Conservation (phyloP, 257 asterid genomes). For the Ajuga chamaepitys region DNA sequence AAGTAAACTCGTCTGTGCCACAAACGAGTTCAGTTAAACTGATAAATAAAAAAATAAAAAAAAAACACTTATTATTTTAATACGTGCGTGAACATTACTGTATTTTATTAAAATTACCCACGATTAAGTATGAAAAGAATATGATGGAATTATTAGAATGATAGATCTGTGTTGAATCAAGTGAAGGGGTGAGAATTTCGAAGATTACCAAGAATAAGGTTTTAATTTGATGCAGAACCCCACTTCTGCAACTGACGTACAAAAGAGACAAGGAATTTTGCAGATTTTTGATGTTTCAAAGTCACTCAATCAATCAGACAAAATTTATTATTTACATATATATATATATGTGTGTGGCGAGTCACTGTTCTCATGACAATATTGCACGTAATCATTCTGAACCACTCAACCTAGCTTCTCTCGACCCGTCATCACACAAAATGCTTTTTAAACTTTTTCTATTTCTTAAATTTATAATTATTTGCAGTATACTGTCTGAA, state of each 20-base stretch:
- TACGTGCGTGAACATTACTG: too few relatives aligned
- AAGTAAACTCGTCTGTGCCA: too few relatives aligned
- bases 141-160: too few relatives aligned
- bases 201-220: background rate
- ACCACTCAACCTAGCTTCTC: slow-evolving; percentile 21
- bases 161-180: background rate
- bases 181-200: background rate
- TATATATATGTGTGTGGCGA: background rate
- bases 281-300: slow-evolving; percentile 28
- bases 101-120: too few relatives aligned
- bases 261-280: slow-evolving; percentile 18
- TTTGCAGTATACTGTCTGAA: too few relatives aligned
- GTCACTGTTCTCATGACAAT: slow-evolving; percentile 19
- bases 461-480: too few relatives aligned
- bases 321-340: background rate
- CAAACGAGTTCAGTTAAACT: too few relatives aligned
- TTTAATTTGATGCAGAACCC: background rate
- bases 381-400: slow-evolving; percentile 39
- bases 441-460: background rate
- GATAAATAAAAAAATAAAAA: too few relatives aligned
- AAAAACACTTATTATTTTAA: too few relatives aligned
- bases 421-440: slow-evolving; percentile 10
- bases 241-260: slow-evolving; percentile 7
- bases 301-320: slow-evolving; percentile 35
- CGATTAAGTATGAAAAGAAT: too few relatives aligned